Evolutionary conservation across 2,329 filamentous ascomycete genomes (phyloP), one percentile per base, ranked within the genome.

Genomic region (Domatiomyces globalis): DNA sequence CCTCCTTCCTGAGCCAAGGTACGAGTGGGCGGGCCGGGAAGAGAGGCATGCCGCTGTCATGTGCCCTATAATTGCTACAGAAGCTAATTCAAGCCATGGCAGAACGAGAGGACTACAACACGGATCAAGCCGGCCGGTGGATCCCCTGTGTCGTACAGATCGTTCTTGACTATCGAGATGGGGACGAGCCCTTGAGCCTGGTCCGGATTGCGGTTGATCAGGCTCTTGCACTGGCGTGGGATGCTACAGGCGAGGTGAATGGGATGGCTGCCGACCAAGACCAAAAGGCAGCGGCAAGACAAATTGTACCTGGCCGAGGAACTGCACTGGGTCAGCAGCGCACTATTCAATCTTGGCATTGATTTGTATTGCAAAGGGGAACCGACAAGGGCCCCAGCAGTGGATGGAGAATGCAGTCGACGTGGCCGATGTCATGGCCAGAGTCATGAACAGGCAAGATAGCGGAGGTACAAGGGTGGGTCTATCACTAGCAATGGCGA

Each of bases 101-200:
- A 66, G 71, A 66, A 1, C 65, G 80, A 1, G 73, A 80, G 17
- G 61, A 66, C 0, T 79, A 81, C 45, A 74, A 83, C 55, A 71
- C 72, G 4, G 62, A 65, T 1, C 81, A 79, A 58, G 70, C 94
- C 1, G 78, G 84, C 6, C 84, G 83, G 60, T 94, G 92, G 70
- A 77, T 90, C 45, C 79, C 86, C 1, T 88, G 85, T 59, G 72
- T 92, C 1, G 85, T 90, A 57, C 83, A 85, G 55, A 71, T 80
- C 1, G 76, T 83, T 0, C 67, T 88, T 0, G 69, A 76, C 1
- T 43, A 80, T n/a, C 43, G 47, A 20, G 43, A 61, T 62, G 33
- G 51, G 39, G 27, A 51, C 12, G 52, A 51, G 25, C 39, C 45
- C 19, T 50, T 60, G 33, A n/a, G 51, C 6, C 56, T 64, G n/a